Evolutionary conservation across 2,329 filamentous ascomycete genomes (phyloP).

Genomic region (Paraphaeosphaeria sporulosa): DNA sequence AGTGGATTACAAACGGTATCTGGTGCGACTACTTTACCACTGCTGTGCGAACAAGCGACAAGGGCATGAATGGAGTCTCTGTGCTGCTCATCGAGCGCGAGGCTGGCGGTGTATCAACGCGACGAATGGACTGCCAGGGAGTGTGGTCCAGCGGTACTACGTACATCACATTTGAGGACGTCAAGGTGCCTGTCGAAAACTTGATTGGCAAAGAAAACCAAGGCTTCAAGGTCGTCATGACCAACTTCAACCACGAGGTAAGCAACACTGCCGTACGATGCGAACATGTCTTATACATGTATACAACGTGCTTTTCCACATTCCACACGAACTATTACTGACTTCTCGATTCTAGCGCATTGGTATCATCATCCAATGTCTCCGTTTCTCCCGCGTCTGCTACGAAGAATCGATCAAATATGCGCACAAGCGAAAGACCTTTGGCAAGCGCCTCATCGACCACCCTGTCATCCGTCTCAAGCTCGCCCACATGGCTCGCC

Average conservation of each 20-base stretch:
- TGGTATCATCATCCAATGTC: conserved; percentile 96
- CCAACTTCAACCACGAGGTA: conserved; percentile 96
- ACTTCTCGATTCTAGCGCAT: conserved; percentile 64
- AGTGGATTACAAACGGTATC: conserved; percentile 99
- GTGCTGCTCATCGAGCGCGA: conserved; percentile 91
- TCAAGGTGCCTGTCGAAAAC: conserved; percentile 99
- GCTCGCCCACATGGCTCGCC: conserved; percentile 96
- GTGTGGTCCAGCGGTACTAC: conserved; percentile 96
- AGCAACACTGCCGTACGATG: too few relatives aligned
- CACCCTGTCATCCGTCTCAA: conserved; percentile 98
- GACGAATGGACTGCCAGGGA: conserved; percentile 98
- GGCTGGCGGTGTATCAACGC: conserved; percentile 84
- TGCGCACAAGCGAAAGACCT: conserved; percentile 95
- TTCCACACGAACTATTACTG: conserved; percentile 89
- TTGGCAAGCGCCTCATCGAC: conserved; percentile 95
- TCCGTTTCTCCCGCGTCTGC: conserved; percentile 95
- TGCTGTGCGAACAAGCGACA: conserved; percentile 86
- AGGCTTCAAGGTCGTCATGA: conserved; percentile 99
- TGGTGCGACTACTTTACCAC: conserved; percentile 98
- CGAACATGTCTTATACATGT: too few relatives aligned
- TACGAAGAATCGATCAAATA: conserved; percentile 97
- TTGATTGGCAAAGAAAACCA: conserved; percentile 97
- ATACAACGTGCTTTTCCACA: too few relatives aligned
- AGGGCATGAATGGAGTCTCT: conserved; percentile 91
- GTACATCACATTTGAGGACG: conserved; percentile 98